Evolutionary conservation across 1,284 basidiomycete species (phyloP).

Genomic region (Abortiporus biennis): DNA sequence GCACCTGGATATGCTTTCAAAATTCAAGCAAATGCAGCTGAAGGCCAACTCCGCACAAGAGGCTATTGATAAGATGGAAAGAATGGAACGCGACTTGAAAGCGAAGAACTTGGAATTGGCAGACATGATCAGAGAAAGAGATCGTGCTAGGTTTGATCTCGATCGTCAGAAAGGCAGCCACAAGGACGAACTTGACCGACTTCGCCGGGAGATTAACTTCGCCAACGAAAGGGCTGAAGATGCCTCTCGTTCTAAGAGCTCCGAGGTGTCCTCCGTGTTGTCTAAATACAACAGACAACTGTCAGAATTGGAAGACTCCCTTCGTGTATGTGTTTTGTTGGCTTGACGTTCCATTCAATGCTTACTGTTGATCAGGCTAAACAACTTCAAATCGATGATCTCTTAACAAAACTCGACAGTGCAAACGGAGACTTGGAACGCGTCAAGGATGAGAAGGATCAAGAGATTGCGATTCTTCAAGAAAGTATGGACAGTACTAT

Average conservation of each 20-base stretch:
- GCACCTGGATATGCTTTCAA: conserved; percentile 95
- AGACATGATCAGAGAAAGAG: conserved; percentile 98
- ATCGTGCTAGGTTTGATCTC: conserved; percentile 94
- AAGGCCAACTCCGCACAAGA: conserved; percentile 99
- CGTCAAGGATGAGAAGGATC: conserved; percentile 91
- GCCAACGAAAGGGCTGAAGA: conserved; percentile 99
- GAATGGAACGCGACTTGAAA: conserved; percentile 98
- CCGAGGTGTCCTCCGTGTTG: conserved; percentile 87
- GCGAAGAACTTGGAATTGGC: conserved; percentile 97
- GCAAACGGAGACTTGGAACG: conserved; percentile 74
- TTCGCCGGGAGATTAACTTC: conserved; percentile 91
- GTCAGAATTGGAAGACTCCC: conserved; percentile 89
- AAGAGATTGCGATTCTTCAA: conserved; percentile 93
- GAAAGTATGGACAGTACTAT: conserved; percentile 96
- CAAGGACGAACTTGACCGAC: conserved; percentile 92
- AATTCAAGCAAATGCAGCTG: conserved; percentile 96
- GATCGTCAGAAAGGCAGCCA: conserved; percentile 92
- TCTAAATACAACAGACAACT: conserved; percentile 95
- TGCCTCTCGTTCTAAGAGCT: conserved; percentile 85
- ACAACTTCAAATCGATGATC: conserved; percentile 91
- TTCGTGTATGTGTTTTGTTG: conserved; percentile 56
- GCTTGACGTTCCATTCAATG: background rate
- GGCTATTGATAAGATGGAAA: conserved; percentile 98
- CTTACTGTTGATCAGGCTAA: conserved; percentile 55
- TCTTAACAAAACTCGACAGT: conserved; percentile 75